These are phyloP conservation scores for Garcia nutans DNA, from an alignment of 345 rosid species.

Conservation along the genomic window DNA sequence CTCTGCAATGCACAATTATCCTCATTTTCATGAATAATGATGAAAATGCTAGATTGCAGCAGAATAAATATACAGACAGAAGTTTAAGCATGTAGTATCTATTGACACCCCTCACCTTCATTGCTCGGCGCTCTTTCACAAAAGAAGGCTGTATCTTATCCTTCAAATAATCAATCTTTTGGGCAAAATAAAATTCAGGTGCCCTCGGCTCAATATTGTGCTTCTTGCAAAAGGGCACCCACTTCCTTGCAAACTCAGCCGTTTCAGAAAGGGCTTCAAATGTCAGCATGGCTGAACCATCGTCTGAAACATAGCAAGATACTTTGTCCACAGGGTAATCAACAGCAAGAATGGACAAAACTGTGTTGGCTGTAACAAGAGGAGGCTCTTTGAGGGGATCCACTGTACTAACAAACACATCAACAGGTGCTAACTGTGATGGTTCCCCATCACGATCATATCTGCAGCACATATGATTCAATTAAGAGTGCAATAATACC, in stretches of 20 bases:
- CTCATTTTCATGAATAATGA: not conserved
- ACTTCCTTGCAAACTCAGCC: constrained; percentile 96
- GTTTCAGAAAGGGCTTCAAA: constrained; percentile 99
- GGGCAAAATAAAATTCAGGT: constrained; percentile 97
- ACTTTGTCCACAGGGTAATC: constrained; percentile 99
- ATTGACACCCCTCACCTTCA: constrained; percentile 65
- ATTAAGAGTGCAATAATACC: constrained; percentile 9
- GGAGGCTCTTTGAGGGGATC: constrained; percentile 99
- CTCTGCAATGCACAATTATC: constrained; percentile 47
- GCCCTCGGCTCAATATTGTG: constrained; percentile 97
- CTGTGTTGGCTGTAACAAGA: constrained; percentile 94
- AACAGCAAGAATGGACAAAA: constrained; percentile 93
- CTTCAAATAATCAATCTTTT: constrained; percentile 96
- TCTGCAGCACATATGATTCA: constrained; percentile 41
- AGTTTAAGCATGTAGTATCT: not conserved
- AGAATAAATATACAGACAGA: not conserved
- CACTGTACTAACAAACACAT: constrained; percentile 99
- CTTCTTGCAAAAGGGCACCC: constrained; percentile 99
- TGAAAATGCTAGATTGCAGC: not conserved
- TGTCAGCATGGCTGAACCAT: constrained; percentile 98
- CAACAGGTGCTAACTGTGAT: constrained; percentile 90
- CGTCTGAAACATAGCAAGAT: constrained; percentile 98
- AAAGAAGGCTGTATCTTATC: constrained; percentile 98
- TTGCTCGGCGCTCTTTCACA: constrained; percentile 95
- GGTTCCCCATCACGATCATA: constrained; percentile 98